Evolutionary conservation across 2,329 filamentous ascomycete species (phyloP), one percentile per base, ranked within the genome.

Genomic region (Blastomyces parvus): DNA sequence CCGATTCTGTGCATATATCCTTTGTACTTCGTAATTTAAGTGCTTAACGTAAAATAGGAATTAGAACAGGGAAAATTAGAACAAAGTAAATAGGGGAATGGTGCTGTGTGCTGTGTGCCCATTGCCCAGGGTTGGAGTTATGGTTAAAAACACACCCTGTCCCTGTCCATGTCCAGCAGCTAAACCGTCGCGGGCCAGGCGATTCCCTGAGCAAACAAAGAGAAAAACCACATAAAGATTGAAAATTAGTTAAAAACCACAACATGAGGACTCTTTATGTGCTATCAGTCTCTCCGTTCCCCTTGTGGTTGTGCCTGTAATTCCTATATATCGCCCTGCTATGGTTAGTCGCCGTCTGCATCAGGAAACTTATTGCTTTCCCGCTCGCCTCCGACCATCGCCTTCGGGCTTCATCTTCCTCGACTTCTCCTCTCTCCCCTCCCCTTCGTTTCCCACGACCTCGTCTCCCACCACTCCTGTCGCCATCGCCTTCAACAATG

Each of bases 401-500:
- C 44, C 44, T 19, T 19, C 40, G 19, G 40, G 40, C 40, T 5
- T 44, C 40, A 44, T 7, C 30, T 19, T 19, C 50, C 7, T 19
- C 59, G 19, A 14, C 62, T 59, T 25, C 44, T 36, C 46, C 48
- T 56, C 53, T 17, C 55, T 9, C 53, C 22, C 42, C 38, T 27
- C 27, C 27, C 2, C 52, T 53, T 52, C 62, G 42, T 27, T 61
- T 42, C 38, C 33, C 48, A 40, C 61, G 63, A 60, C 33, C 36
- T 56, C 40, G n/a, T 64, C 59, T 60, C 14, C 17, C 40, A 62
- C 60, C 33, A 14, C 38, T 33, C 57, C 11, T 27, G 8, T 30
- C 8, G 33, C 30, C n/a, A 52, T 59, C 3, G 14, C 46, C 44
- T 22, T 60, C 62, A n/a, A 64, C 63, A 52, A 64, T 64, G 63